These are phyloP conservation scores for Pisolithus marmoratus DNA, from an alignment of 768 basidiomycete genomes.

Conservation along the genomic window DNA sequence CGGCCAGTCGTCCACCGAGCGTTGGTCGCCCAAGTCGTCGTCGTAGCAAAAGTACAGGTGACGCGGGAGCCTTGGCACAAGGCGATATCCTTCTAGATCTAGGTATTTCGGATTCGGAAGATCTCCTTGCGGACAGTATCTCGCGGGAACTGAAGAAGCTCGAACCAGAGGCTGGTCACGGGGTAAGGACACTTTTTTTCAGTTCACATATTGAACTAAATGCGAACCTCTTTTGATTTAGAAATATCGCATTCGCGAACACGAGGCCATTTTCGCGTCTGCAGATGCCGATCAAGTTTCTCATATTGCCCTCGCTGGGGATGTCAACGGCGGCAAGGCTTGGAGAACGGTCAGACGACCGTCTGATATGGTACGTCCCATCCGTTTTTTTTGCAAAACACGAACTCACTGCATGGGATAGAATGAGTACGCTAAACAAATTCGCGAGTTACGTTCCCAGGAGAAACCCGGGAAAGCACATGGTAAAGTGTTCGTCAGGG, in stretches of 20 bases:
- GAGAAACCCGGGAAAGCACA: conserved; percentile 75
- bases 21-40: conserved; percentile 51
- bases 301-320: conserved; percentile 70
- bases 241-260: conserved; percentile 81
- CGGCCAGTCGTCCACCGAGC: conserved; percentile 18
- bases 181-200: conserved; percentile 14
- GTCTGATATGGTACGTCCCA: conserved; percentile 79
- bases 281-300: conserved; percentile 67
- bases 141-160: conserved; percentile 64
- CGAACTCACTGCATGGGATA: conserved; percentile 25
- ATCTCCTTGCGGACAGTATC: conserved; percentile 62
- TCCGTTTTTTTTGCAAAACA: not conserved
- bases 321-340: conserved; percentile 72
- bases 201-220: conserved; percentile 3
- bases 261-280: conserved; percentile 75
- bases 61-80: conserved; percentile 45
- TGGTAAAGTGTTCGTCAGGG: conserved; percentile 94
- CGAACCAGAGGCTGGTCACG: conserved; percentile 29
- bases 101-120: conserved; percentile 38
- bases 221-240: conserved; percentile 24
- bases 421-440: conserved; percentile 93
- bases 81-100: conserved; percentile 33
- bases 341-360: conserved; percentile 87
- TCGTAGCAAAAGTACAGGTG: conserved; percentile 76
- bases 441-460: conserved; percentile 72